Percentiles rank a stretch among this genome's conserved stretches.
These are phyloP conservation scores for Punctularia strigosozonata DNA, from an alignment of 768 basidiomycete species.

Conservation along the genomic window DNA sequence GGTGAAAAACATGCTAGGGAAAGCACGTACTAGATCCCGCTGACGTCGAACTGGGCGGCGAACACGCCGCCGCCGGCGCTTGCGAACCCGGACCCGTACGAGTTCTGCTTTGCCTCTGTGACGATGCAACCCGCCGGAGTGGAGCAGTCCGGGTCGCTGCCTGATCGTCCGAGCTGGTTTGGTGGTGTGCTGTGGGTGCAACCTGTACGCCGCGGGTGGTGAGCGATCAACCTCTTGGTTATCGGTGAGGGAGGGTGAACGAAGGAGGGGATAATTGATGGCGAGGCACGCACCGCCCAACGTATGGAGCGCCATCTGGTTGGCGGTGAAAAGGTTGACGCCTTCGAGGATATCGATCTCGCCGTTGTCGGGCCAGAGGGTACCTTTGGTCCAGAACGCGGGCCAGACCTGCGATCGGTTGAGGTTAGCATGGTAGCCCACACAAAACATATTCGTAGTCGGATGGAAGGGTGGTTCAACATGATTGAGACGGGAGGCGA, in stretches of 20 bases:
- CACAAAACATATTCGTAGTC: too few species aligned
- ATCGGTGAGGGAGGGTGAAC: neutral
- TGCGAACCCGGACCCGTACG: slow-evolving; percentile 22
- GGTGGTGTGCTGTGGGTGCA: slow-evolving; percentile 1
- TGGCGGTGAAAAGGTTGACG: neutral
- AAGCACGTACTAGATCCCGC: neutral
- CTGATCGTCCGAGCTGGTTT: slow-evolving; percentile 5
- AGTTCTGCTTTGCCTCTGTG: slow-evolving; percentile 13
- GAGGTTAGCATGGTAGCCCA: neutral
- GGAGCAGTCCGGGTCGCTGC: neutral
- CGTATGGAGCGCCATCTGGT: neutral
- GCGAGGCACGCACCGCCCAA: neutral
- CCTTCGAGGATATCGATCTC: slow-evolving; percentile 29
- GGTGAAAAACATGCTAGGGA: neutral
- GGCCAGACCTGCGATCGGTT: slow-evolving; percentile 3
- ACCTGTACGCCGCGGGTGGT: neutral
- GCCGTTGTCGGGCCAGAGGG: slow-evolving; percentile 10
- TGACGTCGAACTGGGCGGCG: neutral
- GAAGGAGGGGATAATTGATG: neutral
- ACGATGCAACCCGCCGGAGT: slow-evolving; percentile 19
- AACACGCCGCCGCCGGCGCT: slow-evolving; percentile 24
- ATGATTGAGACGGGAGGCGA: neutral
- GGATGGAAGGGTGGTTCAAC: neutral
- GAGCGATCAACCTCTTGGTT: neutral
- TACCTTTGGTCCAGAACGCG: slow-evolving; percentile 1